Evolutionary conservation across 75 land plant species (phyloP), one percentile per base, ranked within the genome.

Genomic region (Pinus taeda): DNA sequence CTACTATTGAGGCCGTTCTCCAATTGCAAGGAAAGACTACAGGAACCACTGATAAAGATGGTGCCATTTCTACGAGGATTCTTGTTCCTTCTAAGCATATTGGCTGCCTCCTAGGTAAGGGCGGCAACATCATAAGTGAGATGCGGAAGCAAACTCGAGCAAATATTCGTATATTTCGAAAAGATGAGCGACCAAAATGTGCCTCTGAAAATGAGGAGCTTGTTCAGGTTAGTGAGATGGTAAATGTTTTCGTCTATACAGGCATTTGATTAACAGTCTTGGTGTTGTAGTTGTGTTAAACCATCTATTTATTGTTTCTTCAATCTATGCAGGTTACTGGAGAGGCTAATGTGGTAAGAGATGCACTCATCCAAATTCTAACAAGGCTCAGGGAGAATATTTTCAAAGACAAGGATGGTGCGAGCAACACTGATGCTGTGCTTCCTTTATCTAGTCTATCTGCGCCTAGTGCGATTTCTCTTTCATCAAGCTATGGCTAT

Each of bases 101-200:
- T 81, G 99, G 99, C 1, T 97, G 99, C 70, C 81, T 97, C 14
- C 83, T 97, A 69, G 99, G 99, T 26, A 97, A 86, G 73, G 83
- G 88, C 71, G 99, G 99, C 53, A 89, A 85, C 56, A 95, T 97
- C 73, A 95, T 97, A 7, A 88, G 89, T 73, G 98, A 95, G 9
- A 95, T 97, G 83, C 75, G 99, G 65, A 95, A 91, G 88, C 78
- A 75, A 42, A 97, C 95, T 60, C 87, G 79, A 45, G 98, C 99
- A 29, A 85, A 89, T 75, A 86, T 97, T 57, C 90, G 87, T 17
- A 94, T 97, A 45, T 77, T 77, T 57, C 88, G 98, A 17, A 97
- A 97, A 75, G 88, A 90, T 21, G 81, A 86, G 5, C 83, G 83
- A 37, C 98, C 93, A 0, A 88, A 78, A 60, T 88, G 87, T 85